Evolutionary conservation across 768 basidiomycete species (phyloP).

Genomic region (Thelephora aurantiotincta): DNA sequence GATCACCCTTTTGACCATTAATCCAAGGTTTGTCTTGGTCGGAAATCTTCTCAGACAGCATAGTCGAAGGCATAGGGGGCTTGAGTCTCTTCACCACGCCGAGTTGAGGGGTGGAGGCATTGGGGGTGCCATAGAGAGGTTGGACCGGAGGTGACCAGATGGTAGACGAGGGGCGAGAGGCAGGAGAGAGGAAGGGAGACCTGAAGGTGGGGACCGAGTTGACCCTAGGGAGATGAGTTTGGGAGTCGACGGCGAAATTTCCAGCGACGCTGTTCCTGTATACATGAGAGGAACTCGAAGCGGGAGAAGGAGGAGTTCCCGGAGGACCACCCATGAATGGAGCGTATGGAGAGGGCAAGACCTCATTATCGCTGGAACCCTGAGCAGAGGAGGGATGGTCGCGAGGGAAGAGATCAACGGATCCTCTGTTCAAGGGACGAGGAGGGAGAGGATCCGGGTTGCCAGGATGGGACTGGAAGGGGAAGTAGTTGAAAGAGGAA

Average conservation of each 20-base stretch:
- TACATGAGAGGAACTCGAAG: slow-evolving; percentile 16
- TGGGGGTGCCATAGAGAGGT: slow-evolving; percentile 5
- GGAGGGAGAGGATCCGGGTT: slow-evolving; percentile 36
- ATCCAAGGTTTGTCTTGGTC: slow-evolving; percentile 38
- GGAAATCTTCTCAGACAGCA: slow-evolving; percentile 35
- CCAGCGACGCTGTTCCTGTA: slow-evolving; percentile 33
- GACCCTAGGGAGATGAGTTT: slow-evolving; percentile 23
- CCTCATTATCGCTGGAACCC: not conserved
- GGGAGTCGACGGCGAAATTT: slow-evolving; percentile 15
- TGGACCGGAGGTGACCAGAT: slow-evolving; percentile 49
- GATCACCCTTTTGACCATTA: slow-evolving; percentile 23
- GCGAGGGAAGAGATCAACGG: not conserved
- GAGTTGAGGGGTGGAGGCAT: slow-evolving; percentile 5
- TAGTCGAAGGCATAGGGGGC: slow-evolving; percentile 31
- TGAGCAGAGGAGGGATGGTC: not conserved
- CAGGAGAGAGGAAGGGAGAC: slow-evolving; percentile 54
- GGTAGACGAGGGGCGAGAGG: slow-evolving; percentile 47
- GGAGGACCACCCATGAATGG: slow-evolving; percentile 29
- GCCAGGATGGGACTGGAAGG: slow-evolving; percentile 50
- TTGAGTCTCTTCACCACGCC: slow-evolving; percentile 14
- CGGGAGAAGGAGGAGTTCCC: slow-evolving; percentile 9
- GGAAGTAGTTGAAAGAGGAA: slow-evolving; percentile 25
- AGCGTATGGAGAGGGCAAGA: slow-evolving; percentile 25
- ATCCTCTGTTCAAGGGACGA: slow-evolving; percentile 14
- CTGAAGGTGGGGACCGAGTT: slow-evolving; percentile 36